Conservation (phyloP, 257 asterid species). For the Gynochthodes officinalis region DNA sequence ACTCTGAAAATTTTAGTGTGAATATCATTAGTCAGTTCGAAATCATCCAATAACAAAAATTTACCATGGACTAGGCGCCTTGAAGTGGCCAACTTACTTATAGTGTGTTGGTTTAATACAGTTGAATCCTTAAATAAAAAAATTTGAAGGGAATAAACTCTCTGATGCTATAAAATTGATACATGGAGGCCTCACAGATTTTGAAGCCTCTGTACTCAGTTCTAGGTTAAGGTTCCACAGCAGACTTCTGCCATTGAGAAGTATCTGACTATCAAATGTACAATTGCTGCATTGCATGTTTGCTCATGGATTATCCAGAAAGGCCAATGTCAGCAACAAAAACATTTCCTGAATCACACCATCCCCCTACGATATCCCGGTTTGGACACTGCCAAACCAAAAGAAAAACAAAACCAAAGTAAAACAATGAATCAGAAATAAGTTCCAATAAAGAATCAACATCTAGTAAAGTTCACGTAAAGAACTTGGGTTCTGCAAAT, state of each 20-base stretch:
- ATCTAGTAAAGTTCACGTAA: not conserved
- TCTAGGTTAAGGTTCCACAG: not conserved
- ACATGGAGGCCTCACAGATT: not conserved
- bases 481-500: not conserved
- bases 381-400: constrained; percentile 24
- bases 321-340: constrained; percentile 36
- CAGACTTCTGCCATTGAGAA: constrained; percentile 3
- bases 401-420: not conserved
- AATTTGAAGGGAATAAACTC: not conserved
- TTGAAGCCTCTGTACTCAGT: not conserved
- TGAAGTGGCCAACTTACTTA: too few species aligned
- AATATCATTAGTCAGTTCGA: too few species aligned
- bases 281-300: too few species aligned
- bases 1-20: too few species aligned
- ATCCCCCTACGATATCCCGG: constrained; percentile 41
- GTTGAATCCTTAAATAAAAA: not conserved
- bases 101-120: not conserved
- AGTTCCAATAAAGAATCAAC: not conserved
- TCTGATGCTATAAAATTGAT: not conserved
- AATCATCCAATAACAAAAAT: too few species aligned
- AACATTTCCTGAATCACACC: constrained; percentile 45
- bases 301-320: not conserved
- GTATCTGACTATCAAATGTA: not conserved
- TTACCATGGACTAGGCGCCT: too few species aligned
- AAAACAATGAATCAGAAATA: not conserved